phyloP scores from a whole-genome alignment of 2,329 filamentous ascomycete species.

The Cercospora sp. region DNA sequence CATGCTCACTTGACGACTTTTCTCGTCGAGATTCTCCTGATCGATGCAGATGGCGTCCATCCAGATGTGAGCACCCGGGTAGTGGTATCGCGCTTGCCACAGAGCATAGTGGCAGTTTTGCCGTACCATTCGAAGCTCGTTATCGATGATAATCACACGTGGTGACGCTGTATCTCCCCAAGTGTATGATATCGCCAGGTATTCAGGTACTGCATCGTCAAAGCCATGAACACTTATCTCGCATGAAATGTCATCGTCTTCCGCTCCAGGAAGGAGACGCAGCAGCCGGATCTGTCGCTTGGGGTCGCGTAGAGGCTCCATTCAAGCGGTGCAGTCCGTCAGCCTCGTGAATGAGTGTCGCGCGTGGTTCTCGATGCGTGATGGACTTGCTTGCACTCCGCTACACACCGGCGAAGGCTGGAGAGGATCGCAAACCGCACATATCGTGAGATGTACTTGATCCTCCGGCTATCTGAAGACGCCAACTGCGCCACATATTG shows the following conservation, averaged over 20 bases:
- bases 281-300: not conserved
- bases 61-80: conserved; percentile 11
- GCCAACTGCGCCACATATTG: no score
- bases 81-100: conserved; percentile 1
- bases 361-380: no score
- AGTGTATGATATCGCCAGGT: conserved; percentile 3
- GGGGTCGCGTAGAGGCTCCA: not conserved
- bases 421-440: no score
- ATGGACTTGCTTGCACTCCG: no score
- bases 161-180: not conserved
- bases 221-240: not conserved
- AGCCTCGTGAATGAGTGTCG: no score
- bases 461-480: no score
- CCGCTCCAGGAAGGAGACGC: not conserved
- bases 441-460: no score
- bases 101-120: not conserved
- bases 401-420: no score
- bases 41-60: conserved; percentile 22
- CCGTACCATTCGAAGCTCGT: not conserved
- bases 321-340: not conserved
- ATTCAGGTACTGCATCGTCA: not conserved
- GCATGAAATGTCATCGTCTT: not conserved
- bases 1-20: conserved; percentile 13
- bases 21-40: conserved; percentile 17
- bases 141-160: not conserved